Percentiles rank a stretch among this genome's conserved stretches.
These are phyloP conservation scores for Komagataella populi DNA, from an alignment of 805 yeast species.

Conservation along the genomic window DNA sequence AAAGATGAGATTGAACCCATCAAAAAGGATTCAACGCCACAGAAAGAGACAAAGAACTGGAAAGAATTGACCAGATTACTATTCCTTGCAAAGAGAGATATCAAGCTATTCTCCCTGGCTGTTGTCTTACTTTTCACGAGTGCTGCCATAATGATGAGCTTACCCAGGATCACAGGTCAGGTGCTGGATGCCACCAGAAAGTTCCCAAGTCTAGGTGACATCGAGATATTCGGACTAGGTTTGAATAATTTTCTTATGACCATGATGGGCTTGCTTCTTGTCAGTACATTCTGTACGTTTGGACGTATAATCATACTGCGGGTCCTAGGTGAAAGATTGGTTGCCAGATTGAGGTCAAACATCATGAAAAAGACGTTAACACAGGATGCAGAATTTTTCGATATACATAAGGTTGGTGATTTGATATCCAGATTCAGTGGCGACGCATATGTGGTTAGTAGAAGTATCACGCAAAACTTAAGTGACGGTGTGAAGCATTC, in stretches of 20 bases:
- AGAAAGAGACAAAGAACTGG: conserved; percentile 16
- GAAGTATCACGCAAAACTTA: conserved; percentile 76
- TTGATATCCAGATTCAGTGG: conserved; percentile 76
- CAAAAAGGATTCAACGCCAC: not conserved
- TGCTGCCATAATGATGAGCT: conserved; percentile 34
- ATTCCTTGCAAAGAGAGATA: conserved; percentile 28
- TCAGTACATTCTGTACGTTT: conserved; percentile 71
- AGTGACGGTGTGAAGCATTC: conserved; percentile 83
- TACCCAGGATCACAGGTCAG: conserved; percentile 44
- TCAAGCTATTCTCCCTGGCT: conserved; percentile 28
- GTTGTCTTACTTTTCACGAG: conserved; percentile 29
- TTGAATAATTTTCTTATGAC: conserved; percentile 46
- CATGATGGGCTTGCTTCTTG: conserved; percentile 45
- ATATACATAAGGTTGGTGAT: conserved; percentile 85
- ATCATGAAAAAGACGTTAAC: conserved; percentile 65
- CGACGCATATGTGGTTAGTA: conserved; percentile 82
- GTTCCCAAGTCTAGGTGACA: conserved; percentile 11
- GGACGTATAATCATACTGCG: conserved; percentile 67
- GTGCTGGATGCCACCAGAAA: conserved; percentile 35
- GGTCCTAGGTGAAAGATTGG: conserved; percentile 75
- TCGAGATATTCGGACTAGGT: conserved; percentile 40
- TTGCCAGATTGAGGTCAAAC: conserved; percentile 68
- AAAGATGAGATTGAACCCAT: not conserved
- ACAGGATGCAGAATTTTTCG: conserved; percentile 86
- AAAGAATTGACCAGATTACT: conserved; percentile 25